Evolutionary conservation across 257 asterid genomes (phyloP).

Genomic region (Ilex aquifolium): DNA sequence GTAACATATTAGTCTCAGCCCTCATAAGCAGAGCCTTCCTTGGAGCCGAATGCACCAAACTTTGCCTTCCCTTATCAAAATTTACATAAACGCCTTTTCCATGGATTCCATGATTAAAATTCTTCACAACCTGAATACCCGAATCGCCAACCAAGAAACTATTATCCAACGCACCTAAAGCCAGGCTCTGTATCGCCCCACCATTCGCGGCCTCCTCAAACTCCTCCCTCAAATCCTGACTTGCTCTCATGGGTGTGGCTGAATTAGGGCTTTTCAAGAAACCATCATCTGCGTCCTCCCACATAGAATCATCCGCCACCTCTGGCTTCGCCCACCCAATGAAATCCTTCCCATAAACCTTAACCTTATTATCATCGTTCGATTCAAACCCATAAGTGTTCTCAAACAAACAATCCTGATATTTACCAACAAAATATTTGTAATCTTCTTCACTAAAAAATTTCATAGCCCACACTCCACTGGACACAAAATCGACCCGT

Average conservation of each 20-base stretch:
- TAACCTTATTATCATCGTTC: slow-evolving; percentile 66
- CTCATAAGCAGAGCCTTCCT: slow-evolving; percentile 82
- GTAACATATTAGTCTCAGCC: slow-evolving; percentile 96
- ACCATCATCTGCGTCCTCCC: slow-evolving; percentile 80
- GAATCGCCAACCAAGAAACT: slow-evolving; percentile 85
- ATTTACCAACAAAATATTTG: slow-evolving; percentile 42
- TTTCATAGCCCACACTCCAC: slow-evolving; percentile 83
- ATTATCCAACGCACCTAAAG: slow-evolving; percentile 89
- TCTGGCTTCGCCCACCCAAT: slow-evolving; percentile 93
- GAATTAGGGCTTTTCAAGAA: slow-evolving; percentile 35
- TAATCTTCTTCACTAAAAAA: slow-evolving; percentile 55
- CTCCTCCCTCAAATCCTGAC: slow-evolving; percentile 70
- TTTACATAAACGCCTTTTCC: slow-evolving; percentile 85
- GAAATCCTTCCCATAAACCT: slow-evolving; percentile 93
- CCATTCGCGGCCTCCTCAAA: slow-evolving; percentile 70
- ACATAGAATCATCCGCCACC: slow-evolving; percentile 82
- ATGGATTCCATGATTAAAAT: slow-evolving; percentile 79
- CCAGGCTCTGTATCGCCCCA: slow-evolving; percentile 77
- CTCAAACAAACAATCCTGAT: slow-evolving; percentile 70
- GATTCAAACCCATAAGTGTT: slow-evolving; percentile 79
- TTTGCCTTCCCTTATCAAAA: slow-evolving; percentile 47
- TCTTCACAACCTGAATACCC: slow-evolving; percentile 84
- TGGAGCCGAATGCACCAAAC: slow-evolving; percentile 46
- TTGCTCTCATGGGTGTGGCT: slow-evolving; percentile 32
- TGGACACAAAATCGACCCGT: slow-evolving; percentile 74